These are phyloP conservation scores for Boeremia exigua DNA, from an alignment of 2,329 filamentous ascomycete genomes.

Conservation along the genomic window DNA sequence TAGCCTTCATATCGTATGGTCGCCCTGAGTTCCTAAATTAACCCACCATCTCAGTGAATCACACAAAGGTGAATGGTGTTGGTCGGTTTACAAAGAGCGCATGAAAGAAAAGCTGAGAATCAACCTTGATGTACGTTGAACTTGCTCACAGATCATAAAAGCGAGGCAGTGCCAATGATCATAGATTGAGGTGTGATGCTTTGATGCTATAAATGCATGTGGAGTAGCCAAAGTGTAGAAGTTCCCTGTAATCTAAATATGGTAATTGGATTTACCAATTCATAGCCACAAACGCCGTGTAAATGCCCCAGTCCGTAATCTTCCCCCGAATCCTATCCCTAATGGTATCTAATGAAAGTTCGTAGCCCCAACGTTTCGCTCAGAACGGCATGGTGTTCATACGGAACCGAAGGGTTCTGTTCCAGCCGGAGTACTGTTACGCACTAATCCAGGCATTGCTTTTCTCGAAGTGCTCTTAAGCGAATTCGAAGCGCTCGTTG, in stretches of 20 bases:
- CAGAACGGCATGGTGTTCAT: neutral
- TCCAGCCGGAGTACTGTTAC: neutral
- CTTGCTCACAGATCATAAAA: too few relatives aligned
- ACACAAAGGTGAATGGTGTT: too few relatives aligned
- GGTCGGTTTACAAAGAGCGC: too few relatives aligned
- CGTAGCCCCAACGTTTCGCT: conserved; percentile 7
- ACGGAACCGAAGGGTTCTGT: conserved; percentile 1
- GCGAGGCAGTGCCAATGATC: neutral
- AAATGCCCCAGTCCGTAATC: conserved; percentile 3
- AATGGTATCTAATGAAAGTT: conserved; percentile 4
- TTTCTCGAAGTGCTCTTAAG: conserved; percentile 7
- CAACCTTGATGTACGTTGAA: too few relatives aligned
- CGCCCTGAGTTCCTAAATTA: too few relatives aligned
- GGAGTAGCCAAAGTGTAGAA: neutral
- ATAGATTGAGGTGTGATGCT: conserved; percentile 7
- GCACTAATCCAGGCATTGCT: neutral
- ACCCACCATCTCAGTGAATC: too few relatives aligned
- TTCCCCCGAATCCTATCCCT: neutral
- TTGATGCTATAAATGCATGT: neutral
- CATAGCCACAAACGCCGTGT: conserved; percentile 6
- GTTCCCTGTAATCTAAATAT: neutral
- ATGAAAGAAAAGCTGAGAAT: too few relatives aligned
- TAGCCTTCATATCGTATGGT: neutral
- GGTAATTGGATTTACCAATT: neutral
- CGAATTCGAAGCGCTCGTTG: conserved; percentile 34